Evolutionary conservation across 345 rosid genomes (phyloP).

Genomic region (Cardiospermum halicacabum): DNA sequence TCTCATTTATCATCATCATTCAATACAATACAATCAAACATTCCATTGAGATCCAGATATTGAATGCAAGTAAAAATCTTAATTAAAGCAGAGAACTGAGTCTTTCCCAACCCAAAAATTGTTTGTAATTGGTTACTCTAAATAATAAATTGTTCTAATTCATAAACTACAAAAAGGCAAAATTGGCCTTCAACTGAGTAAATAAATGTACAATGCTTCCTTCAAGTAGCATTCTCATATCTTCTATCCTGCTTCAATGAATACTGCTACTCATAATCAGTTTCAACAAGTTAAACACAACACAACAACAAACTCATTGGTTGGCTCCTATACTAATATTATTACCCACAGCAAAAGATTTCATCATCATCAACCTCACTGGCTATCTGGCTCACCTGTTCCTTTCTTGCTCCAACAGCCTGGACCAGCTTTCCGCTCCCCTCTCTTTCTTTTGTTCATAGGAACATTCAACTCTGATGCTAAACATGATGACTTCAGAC

Average conservation of each 20-base stretch:
- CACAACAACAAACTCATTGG: background rate
- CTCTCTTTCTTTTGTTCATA: slow-evolving; percentile 81
- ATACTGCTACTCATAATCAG: background rate
- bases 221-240: no score
- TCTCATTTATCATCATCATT: no score
- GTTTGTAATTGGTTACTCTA: background rate
- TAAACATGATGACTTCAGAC: slow-evolving; percentile 65
- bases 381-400: slow-evolving; percentile 68
- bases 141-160: background rate
- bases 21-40: no score
- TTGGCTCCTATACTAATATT: background rate
- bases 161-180: slow-evolving; percentile 3
- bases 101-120: no score
- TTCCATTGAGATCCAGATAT: no score
- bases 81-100: no score
- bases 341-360: background rate
- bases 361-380: slow-evolving; percentile 26
- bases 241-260: background rate
- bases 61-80: no score
- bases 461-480: slow-evolving; percentile 68
- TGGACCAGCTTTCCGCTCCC: slow-evolving; percentile 70
- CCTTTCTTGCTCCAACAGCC: slow-evolving; percentile 69
- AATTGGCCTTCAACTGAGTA: background rate
- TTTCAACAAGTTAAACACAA: slow-evolving; percentile 2
- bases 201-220: slow-evolving; percentile 4